These are phyloP conservation scores for Pseudopithomyces maydicus DNA, from an alignment of 2,329 filamentous ascomycete genomes.

Conservation along the genomic window DNA sequence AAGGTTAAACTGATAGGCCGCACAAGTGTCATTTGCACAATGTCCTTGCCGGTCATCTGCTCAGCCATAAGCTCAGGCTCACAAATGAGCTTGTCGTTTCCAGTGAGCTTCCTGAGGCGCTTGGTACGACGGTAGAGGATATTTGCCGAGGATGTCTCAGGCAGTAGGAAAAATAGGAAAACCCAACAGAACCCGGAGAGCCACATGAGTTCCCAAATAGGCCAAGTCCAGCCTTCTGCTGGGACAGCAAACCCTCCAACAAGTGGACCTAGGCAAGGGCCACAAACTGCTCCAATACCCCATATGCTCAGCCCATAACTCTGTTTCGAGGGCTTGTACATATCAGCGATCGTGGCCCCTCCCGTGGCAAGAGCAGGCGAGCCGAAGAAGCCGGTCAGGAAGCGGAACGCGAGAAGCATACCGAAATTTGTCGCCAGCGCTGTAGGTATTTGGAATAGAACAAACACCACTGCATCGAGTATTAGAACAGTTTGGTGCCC, in stretches of 20 bases:
- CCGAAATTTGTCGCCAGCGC: slow-evolving; percentile 55
- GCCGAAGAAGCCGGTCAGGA: slow-evolving; percentile 56
- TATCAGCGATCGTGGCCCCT: slow-evolving; percentile 53
- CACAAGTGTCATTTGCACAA: slow-evolving; percentile 43
- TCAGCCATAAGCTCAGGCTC: slow-evolving; percentile 44
- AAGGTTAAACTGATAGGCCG: slow-evolving; percentile 47
- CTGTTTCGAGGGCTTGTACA: slow-evolving; percentile 47
- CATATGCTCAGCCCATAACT: slow-evolving; percentile 49
- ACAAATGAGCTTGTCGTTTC: slow-evolving; percentile 30
- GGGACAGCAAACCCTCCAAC: slow-evolving; percentile 50
- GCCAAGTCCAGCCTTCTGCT: slow-evolving; percentile 48
- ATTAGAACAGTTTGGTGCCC: not conserved
- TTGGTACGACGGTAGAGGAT: slow-evolving; percentile 17
- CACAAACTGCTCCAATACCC: slow-evolving; percentile 48
- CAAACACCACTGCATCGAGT: slow-evolving; percentile 43
- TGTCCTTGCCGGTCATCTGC: slow-evolving; percentile 37
- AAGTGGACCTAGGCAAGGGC: slow-evolving; percentile 50
- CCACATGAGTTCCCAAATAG: slow-evolving; percentile 29
- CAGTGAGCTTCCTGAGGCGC: slow-evolving; percentile 25
- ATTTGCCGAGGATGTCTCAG: slow-evolving; percentile 18
- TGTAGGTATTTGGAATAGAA: slow-evolving; percentile 54
- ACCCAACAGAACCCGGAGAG: slow-evolving; percentile 11
- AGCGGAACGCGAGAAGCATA: slow-evolving; percentile 57
- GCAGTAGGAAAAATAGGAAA: slow-evolving; percentile 18
- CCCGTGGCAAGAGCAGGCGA: slow-evolving; percentile 53